A percentile compares a stretch with the other conserved stretches of the same genome.
Evolutionary conservation across 495 filamentous ascomycete species (phyloP).

Genomic region (Aspergillus affinis): DNA sequence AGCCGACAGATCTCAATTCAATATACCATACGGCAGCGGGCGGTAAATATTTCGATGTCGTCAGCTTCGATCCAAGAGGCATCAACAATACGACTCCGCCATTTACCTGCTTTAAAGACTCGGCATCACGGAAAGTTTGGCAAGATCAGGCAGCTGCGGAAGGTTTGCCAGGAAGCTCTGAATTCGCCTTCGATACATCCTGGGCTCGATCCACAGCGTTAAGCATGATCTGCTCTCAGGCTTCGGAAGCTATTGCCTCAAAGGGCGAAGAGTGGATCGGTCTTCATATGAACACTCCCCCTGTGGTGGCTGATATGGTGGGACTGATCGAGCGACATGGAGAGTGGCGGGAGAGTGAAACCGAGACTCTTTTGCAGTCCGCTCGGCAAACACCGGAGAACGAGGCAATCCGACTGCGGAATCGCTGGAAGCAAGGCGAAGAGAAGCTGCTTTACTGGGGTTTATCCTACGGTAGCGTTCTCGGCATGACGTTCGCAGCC

Average conservation of each 20-base stretch:
- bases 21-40: not conserved
- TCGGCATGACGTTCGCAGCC: conserved; percentile 57
- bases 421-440: conserved; percentile 32
- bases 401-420: conserved; percentile 21
- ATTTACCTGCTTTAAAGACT: not conserved
- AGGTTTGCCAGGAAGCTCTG: not conserved
- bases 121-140: not conserved
- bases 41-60: conserved; percentile 7
- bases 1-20: no score
- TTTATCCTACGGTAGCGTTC: conserved; percentile 64
- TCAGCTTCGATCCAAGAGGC: conserved; percentile 4
- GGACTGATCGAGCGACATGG: conserved; percentile 4
- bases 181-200: not conserved
- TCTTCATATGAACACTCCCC: not conserved
- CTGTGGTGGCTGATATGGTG: conserved; percentile 9
- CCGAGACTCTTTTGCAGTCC: no score
- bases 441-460: conserved; percentile 62
- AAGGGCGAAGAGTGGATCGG: not conserved
- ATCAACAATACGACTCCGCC: conserved; percentile 3
- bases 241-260: not conserved
- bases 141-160: not conserved
- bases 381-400: no score
- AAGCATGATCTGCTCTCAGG: conserved; percentile 1
- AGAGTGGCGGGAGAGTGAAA: conserved; percentile 7
- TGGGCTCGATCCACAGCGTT: not conserved